Evolutionary conservation across 805 yeast species (phyloP), one percentile per base, ranked within the genome.

Genomic region (Ogataea trehaloabstinens): DNA sequence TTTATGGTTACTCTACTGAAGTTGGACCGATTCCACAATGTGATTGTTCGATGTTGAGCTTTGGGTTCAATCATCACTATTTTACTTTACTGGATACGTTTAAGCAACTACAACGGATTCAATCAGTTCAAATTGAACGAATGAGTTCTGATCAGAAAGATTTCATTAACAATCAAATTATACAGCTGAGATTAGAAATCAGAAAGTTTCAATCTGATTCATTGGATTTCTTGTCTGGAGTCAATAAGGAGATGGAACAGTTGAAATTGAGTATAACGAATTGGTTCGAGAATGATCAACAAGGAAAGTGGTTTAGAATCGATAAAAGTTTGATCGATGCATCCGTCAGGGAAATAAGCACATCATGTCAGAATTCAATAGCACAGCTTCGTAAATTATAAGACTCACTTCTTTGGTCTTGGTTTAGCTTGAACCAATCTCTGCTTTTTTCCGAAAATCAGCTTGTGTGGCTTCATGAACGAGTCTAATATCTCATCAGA

Each of bases 391-490:
- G 48, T 17, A 49, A 46, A 12, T n/a, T n/a, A n/a, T n/a, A n/a
- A 34, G n/a, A 21, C 19, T 22, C 35, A 15, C 28, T 53, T 55
- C 49, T 51, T 56, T 46, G 63, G 74, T 52, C 73, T 68, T 45
- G 67, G 74, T 63, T 84, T 85, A 12, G 73, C 73, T 8, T 89
- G 81, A 41, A 87, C 91, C 31, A 73, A 61, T 70, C 95, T 78
- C 65, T 82, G 85, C 60, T 76, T 75, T 39, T 70, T 61, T 25
- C 96, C 96, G 73, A 78, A 82, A 31, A 74, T 75, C 56, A 89
- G 76, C 60, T 80, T 76, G 56, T 95, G 95, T 35, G 93, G 90
- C 51, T 74, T 81, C 91, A 87, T 93, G 61, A 82, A 93, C 42
- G 73, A 58, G 40, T 74, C 77, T 37, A 88, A 67, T 4, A 68